Percentiles rank a stretch among this genome's conserved stretches.
Evolutionary conservation across 2,329 filamentous ascomycete genomes (phyloP).

Genomic region (Calonectria ilicicola): DNA sequence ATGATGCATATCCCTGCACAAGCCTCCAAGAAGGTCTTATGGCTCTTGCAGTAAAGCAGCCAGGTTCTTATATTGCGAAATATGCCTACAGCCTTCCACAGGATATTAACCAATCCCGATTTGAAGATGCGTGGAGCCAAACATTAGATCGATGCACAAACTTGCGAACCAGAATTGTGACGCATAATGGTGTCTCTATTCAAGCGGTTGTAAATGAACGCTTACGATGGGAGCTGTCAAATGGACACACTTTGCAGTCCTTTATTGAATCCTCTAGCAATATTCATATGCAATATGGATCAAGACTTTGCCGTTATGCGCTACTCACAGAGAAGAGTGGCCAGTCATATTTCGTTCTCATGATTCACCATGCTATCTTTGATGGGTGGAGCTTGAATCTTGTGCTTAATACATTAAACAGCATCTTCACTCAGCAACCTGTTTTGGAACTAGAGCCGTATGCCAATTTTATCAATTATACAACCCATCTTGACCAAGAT

Average conservation of each 20-base stretch:
- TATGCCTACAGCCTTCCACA: background rate
- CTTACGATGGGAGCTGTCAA: background rate
- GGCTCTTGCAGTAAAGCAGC: constrained; percentile 24
- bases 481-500: background rate
- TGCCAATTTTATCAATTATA: constrained; percentile 6
- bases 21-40: constrained; percentile 51
- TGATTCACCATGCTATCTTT: constrained; percentile 5
- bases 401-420: background rate
- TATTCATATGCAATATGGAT: background rate
- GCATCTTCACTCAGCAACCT: background rate
- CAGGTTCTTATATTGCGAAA: constrained; percentile 23
- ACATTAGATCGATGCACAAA: constrained; percentile 1
- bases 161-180: constrained; percentile 6
- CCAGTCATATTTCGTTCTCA: background rate
- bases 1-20: constrained; percentile 52
- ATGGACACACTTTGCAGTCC: background rate
- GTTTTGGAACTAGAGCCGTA: background rate
- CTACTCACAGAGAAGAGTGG: background rate
- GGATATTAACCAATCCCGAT: background rate
- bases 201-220: background rate
- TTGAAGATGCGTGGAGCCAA: background rate
- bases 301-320: background rate
- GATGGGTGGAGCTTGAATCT: constrained; percentile 15
- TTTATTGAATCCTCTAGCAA: background rate
- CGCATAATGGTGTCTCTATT: background rate